These are phyloP conservation scores for Starmerella tilneyi DNA, from an alignment of 805 yeast species.

Conservation along the genomic window DNA sequence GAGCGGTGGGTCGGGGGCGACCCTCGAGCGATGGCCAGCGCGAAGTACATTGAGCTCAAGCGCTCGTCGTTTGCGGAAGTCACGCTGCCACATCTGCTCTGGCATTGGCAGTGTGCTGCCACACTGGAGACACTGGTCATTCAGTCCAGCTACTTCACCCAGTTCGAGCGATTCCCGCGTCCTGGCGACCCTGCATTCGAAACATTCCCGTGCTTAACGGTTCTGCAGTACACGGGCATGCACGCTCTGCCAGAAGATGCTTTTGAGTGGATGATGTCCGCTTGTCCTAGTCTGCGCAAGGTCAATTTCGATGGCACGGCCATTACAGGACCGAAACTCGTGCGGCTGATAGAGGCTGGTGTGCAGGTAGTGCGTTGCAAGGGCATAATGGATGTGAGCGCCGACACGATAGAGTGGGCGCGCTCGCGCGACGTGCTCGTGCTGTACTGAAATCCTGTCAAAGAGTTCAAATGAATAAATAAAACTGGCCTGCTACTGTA, in stretches of 20 bases:
- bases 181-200: not conserved
- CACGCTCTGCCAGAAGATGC: conserved; percentile 10
- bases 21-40: not conserved
- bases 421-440: not conserved
- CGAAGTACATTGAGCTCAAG: conserved; percentile 22
- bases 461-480: no score
- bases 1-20: conserved; percentile 6
- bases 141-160: conserved; percentile 7
- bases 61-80: conserved; percentile 9
- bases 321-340: conserved; percentile 20
- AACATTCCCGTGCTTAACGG: conserved; percentile 9
- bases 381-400: conserved; percentile 17
- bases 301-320: conserved; percentile 22
- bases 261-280: conserved; percentile 19
- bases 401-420: conserved; percentile 19
- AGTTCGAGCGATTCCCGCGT: conserved; percentile 2
- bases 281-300: conserved; percentile 17
- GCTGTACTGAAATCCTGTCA: conserved; percentile 2
- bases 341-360: conserved; percentile 9
- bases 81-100: conserved; percentile 14
- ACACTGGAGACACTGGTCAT: conserved; percentile 20
- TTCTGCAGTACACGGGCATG: conserved; percentile 23
- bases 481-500: no score
- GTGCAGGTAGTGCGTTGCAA: conserved; percentile 20
- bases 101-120: conserved; percentile 13